Evolutionary conservation across 108 stramenopile genomes (phyloP), one percentile per base, ranked within the genome.

Genomic region (Conticribra weissflogii): DNA sequence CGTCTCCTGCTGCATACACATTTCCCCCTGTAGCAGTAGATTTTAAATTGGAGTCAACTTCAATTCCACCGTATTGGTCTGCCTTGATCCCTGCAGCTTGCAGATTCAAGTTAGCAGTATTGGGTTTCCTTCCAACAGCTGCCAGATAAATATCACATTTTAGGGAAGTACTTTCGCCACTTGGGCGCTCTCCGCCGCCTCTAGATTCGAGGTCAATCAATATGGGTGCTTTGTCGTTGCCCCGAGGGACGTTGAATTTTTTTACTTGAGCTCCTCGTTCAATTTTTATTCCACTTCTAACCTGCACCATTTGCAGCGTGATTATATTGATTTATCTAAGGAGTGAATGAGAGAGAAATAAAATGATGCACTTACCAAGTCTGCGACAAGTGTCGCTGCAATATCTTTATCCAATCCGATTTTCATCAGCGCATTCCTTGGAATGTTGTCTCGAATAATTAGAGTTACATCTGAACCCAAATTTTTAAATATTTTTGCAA

Each of bases 1-100:
- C 88, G 80, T 94, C 92, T 23, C 92, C 92, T 3, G 92, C 92
- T 25, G 88, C 92, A 72, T 84, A 94, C 1, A 94, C 88, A 64
- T 87, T 87, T 12, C 75, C 72, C 3, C 59, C 73, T 12, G 63
- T 66, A 27, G 83, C 74, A 12, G 82, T 86, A 1, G 84, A 71
- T 44, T 79, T 70, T 53, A 90, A 55, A n/a, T 62, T 33, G 18
- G 71, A 63, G 62, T 88, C 88, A 2, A 88, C 89, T 53, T 60
- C 52, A 33, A 93, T 81, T 8, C 89, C 88, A 28, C 92, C 92
- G 66, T 86, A 90, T 17, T 63, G 53, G 64, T 90, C 92, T 46
- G 87, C 58, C 29, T 81, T 72, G 45, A 93, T 83, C 21, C 92
- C 89, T 18, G 86, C 88, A 14, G 74, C 84, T 22, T 29, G 48